Percentiles rank a stretch among this genome's conserved stretches.
phyloP scores from a whole-genome alignment of 179 eudicot genomes.

The Nepenthes alata region DNA sequence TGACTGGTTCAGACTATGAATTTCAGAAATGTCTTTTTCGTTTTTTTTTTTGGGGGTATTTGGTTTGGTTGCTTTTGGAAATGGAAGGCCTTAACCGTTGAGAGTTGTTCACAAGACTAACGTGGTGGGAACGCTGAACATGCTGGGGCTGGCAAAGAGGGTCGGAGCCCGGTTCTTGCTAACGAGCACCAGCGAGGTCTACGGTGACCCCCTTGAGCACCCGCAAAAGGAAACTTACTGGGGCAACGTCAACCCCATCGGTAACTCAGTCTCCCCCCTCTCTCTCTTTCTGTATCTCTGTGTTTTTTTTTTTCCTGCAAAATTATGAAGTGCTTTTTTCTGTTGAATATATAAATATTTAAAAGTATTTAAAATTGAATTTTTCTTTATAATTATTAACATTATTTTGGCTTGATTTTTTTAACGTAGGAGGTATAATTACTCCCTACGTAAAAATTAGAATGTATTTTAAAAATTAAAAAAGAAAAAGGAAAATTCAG shows the following conservation, averaged over 20 bases:
- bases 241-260: conserved; percentile 98
- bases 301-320: not conserved
- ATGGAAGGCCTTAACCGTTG: conserved; percentile 8
- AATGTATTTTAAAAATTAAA: too few species aligned
- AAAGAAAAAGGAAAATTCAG: too few species aligned
- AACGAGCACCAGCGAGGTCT: conserved; percentile 95
- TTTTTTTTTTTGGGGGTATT: not conserved
- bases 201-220: conserved; percentile 90
- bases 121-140: conserved; percentile 94
- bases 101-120: conserved; percentile 61
- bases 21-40: too few species aligned
- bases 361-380: too few species aligned
- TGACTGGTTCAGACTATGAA: too few species aligned
- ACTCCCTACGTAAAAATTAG: too few species aligned
- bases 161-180: conserved; percentile 85
- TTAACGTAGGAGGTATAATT: too few species aligned
- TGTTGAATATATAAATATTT: too few species aligned
- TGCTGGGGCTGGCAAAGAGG: conserved; percentile 89
- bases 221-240: conserved; percentile 94
- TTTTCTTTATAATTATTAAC: too few species aligned
- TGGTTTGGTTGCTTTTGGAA: not conserved
- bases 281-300: not conserved
- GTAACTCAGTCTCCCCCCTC: conserved; percentile 15
- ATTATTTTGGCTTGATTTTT: too few species aligned
- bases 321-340: too few species aligned